phyloP scores from a whole-genome alignment of 441 rosid genomes.

The Cnidoscolus chayamansa region DNA sequence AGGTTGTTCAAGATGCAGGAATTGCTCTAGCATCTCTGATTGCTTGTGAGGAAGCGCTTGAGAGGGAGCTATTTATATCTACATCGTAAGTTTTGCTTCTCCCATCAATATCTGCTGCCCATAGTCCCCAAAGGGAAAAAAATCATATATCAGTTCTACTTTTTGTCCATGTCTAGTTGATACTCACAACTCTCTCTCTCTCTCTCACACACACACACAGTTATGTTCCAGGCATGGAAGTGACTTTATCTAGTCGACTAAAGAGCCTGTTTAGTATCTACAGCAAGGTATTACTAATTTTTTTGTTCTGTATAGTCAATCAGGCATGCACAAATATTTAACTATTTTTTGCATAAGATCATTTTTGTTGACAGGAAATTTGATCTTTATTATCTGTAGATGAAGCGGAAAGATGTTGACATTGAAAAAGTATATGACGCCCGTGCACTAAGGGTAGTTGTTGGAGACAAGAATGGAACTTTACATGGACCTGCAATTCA shows the following conservation, averaged over 20 bases:
- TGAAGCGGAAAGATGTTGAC: constrained; percentile 70
- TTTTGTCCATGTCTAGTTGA: constrained; percentile 10
- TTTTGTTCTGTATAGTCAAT: constrained; percentile 14
- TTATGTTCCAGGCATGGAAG: constrained; percentile 81
- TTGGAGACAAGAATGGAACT: constrained; percentile 73
- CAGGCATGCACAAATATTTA: background rate
- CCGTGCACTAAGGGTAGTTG: constrained; percentile 69
- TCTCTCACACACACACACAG: constrained; percentile 36
- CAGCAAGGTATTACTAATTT: constrained; percentile 49
- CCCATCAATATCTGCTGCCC: constrained; percentile 15
- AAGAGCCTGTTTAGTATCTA: constrained; percentile 69
- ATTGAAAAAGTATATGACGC: constrained; percentile 64
- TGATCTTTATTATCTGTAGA: constrained; percentile 33
- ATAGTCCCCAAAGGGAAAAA: constrained; percentile 8
- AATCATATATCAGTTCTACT: background rate
- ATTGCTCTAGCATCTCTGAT: constrained; percentile 65
- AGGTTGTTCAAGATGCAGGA: constrained; percentile 67
- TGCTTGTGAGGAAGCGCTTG: constrained; percentile 71
- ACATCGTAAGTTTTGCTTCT: constrained; percentile 54
- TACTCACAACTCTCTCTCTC: constrained; percentile 6
- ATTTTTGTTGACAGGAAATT: background rate
- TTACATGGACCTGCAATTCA: constrained; percentile 70
- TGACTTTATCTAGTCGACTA: constrained; percentile 61
- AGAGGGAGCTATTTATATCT: constrained; percentile 59
- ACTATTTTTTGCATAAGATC: background rate